phyloP scores from a whole-genome alignment of 2,329 filamentous ascomycete genomes.

The Colletotrichum noveboracense region DNA sequence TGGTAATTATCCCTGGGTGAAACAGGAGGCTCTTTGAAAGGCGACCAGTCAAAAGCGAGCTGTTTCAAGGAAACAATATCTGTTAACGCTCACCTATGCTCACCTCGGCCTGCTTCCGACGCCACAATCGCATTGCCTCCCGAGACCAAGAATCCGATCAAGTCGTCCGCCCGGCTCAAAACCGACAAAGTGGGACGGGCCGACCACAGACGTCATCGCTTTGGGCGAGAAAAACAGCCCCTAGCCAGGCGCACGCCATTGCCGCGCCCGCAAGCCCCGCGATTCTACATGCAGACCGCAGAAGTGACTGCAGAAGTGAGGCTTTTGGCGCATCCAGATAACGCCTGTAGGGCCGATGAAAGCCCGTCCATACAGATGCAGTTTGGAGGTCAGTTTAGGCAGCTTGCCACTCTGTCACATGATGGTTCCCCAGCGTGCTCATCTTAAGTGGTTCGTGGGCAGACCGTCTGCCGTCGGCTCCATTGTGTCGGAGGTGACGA shows the following conservation, averaged over 20 bases:
- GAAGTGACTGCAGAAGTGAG: background rate
- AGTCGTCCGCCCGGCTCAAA: background rate
- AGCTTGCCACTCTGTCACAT: constrained; percentile 8
- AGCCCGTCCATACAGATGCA: background rate
- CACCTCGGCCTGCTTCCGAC: background rate
- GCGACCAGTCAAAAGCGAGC: background rate
- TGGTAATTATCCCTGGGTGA: background rate
- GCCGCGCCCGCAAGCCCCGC: background rate
- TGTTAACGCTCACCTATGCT: background rate
- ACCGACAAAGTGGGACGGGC: background rate
- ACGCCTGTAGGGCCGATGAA: background rate
- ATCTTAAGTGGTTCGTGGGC: background rate
- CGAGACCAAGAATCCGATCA: background rate
- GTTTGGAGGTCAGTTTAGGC: constrained; percentile 1
- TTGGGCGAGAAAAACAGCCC: background rate
- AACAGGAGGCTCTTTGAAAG: background rate
- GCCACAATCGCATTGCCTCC: background rate
- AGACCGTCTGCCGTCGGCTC: background rate
- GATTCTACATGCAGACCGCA: background rate
- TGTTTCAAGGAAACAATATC: background rate
- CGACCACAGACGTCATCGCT: background rate
- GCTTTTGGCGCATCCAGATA: background rate
- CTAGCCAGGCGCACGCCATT: background rate
- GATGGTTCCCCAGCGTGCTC: background rate
- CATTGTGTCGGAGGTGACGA: background rate